These are phyloP conservation scores for Colletotrichum tamarilloi DNA, from an alignment of 2,329 filamentous ascomycete species.

Conservation along the genomic window DNA sequence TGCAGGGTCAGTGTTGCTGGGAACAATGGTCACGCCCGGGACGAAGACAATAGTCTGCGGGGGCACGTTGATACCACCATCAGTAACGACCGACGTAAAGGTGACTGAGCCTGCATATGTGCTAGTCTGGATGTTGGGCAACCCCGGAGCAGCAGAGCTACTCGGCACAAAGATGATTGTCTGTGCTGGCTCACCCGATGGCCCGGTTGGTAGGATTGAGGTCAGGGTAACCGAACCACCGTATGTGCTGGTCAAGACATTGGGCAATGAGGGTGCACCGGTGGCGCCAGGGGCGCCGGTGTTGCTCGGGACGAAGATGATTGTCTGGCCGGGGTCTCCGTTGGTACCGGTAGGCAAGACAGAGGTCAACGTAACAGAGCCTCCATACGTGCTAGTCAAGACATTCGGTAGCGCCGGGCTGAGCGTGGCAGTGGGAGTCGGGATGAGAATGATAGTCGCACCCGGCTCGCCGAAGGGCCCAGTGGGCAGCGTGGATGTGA, in stretches of 20 bases:
- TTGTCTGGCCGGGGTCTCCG: background rate
- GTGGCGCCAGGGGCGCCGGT: too few species aligned
- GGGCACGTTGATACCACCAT: background rate
- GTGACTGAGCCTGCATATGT: conserved; percentile 7
- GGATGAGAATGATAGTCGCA: background rate
- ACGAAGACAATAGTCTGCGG: background rate
- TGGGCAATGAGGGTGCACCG: too few species aligned
- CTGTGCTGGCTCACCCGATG: background rate
- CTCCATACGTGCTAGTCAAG: conserved; percentile 19
- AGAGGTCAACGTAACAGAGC: conserved; percentile 14
- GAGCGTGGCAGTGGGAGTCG: background rate
- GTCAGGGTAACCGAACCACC: too few species aligned
- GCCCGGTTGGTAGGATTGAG: too few species aligned
- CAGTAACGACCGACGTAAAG: background rate
- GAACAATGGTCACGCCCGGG: background rate
- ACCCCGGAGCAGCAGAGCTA: background rate
- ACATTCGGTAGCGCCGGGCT: background rate
- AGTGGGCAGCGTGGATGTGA: background rate
- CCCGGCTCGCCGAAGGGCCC: background rate
- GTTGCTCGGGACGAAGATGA: conserved; percentile 10
- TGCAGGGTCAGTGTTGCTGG: background rate
- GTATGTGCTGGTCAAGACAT: too few species aligned
- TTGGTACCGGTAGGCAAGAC: background rate
- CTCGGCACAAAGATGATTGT: conserved; percentile 15
- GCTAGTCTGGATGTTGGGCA: background rate